Evolutionary conservation across 1,284 basidiomycete genomes (phyloP), one percentile per base, ranked within the genome.

Genomic region (Ustanciosporium gigantosporum): DNA sequence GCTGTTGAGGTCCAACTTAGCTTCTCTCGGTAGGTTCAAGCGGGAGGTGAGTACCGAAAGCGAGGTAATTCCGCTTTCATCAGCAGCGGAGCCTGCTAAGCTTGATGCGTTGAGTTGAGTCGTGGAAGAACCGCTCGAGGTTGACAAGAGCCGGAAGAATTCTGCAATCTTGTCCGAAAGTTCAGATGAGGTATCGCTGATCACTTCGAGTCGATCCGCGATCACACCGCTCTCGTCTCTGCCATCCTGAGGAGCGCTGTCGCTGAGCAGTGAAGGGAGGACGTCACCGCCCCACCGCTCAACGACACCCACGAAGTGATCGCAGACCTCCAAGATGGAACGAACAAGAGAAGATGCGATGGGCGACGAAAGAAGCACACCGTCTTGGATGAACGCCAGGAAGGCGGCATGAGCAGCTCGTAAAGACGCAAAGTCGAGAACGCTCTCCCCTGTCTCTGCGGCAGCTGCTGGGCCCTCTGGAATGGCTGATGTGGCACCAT

Each of bases 241-340:
- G 7, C 17, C n/a, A 2, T 14, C 83, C 83, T 4, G 73, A 73
- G 4, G 81, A 80, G 37, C 88, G 73, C 88, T 88, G 68, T 91
- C 90, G 56, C 86, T 86, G 31, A 92, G 79, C 32, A 92, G 80
- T 0, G 87, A 88, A 9, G 91, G 91, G 1, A 93, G 80, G 3
- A 93, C 85, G 71, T 93, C 90, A 0, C 90, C 91, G n/a, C 89
- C 89, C 91, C 91, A 94, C 37, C 90, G 81, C 78, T 92, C 90
- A 0, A 92, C 84, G 50, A 89, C 84, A 7, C 85, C 87, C 69
- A 49, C 57, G 25, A 94, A 90, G 7, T 85, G 83, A 73, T 89
- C 88, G 74, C 90, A 93, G 3, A 87, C 81, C 59, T 90, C 88
- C 41, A 93, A 81, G 44, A 92, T 86, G 32, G 85, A 82, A 13